A percentile compares a stretch with the other conserved stretches of the same genome.
phyloP scores from a whole-genome alignment of 2,329 filamentous ascomycete genomes.

The Aureobasidium vineae region DNA sequence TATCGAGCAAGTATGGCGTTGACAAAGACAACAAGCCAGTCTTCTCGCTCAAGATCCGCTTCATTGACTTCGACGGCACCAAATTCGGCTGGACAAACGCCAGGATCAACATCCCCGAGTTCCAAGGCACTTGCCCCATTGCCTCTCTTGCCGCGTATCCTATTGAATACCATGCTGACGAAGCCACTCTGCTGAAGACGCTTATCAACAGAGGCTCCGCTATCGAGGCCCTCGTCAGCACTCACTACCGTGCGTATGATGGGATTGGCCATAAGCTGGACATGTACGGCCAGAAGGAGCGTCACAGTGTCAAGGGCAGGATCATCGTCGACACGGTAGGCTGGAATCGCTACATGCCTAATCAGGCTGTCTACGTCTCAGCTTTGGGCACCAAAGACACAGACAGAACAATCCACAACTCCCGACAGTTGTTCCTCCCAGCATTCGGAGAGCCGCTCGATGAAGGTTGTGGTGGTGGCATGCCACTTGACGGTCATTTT shows the following conservation, averaged over 20 bases:
- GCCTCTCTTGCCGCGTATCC: slow-evolving; percentile 46
- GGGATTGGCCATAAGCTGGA: slow-evolving; percentile 46
- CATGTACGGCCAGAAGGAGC: slow-evolving; percentile 38
- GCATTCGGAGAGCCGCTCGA: background rate
- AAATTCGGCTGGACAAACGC: slow-evolving; percentile 40
- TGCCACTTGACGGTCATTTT: slow-evolving; percentile 39
- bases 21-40: slow-evolving; percentile 40
- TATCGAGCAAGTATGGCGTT: slow-evolving; percentile 34
- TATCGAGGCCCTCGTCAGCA: slow-evolving; percentile 50
- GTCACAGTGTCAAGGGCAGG: slow-evolving; percentile 49
- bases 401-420: slow-evolving; percentile 11
- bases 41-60: slow-evolving; percentile 39
- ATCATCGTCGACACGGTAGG: slow-evolving; percentile 55
- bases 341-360: slow-evolving; percentile 50
- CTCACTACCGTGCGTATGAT: slow-evolving; percentile 52
- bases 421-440: background rate
- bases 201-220: slow-evolving; percentile 49
- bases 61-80: slow-evolving; percentile 41
- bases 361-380: slow-evolving; percentile 41
- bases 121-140: slow-evolving; percentile 43
- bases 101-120: slow-evolving; percentile 36
- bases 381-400: slow-evolving; percentile 32
- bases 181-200: slow-evolving; percentile 40
- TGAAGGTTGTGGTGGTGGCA: slow-evolving; percentile 32
- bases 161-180: slow-evolving; percentile 46